Evolutionary conservation across 345 rosid species (phyloP), one percentile per base, ranked within the genome.

Genomic region (Clausena lansium): DNA sequence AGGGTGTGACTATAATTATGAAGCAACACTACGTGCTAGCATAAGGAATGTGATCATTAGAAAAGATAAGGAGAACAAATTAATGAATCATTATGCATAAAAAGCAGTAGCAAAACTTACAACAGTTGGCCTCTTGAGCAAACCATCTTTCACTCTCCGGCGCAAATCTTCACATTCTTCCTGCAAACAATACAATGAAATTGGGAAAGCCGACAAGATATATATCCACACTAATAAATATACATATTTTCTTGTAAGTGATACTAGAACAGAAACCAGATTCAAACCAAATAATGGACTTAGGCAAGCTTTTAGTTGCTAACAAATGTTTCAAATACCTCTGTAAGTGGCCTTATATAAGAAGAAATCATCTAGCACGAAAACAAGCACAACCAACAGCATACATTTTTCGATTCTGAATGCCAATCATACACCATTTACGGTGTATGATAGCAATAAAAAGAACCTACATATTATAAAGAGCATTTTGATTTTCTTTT

Each of bases 121-220:
- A 83, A 90, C 35, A 30, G 93, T 86, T 63, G 84, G 92, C 83
- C 85, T 90, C 85, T 88, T 88, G 54, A 86, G 88, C 78, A 82
- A 80, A 50, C 90, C 90, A 70, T 79, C 84, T 69, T 83, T 86
- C 28, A 93, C 76, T 76, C 93, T 88, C 80, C 81, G 85, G 58
- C 39, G 70, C 84, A 95, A 83, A 83, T 93, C 98, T 74, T 84
- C 87, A 60, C 98, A 95, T 81, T 93, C 98, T 83, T 93, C 97
- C 98, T 95, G 80, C 84, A 88, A 77, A 77, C 63, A 62, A 24
- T 67, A 80, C 35, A 85, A 55, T 74, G 81, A 63, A 73, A 75
- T 76, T 80, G 74, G 55, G 52, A 71, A 62, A 75, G 63, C 54
- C 9, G 35, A 19, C n/a, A 63, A 72, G 10, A 71, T 35, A 45